These are phyloP conservation scores for Penicillium sp. DNA, from an alignment of 2,329 filamentous ascomycete species.

Conservation along the genomic window DNA sequence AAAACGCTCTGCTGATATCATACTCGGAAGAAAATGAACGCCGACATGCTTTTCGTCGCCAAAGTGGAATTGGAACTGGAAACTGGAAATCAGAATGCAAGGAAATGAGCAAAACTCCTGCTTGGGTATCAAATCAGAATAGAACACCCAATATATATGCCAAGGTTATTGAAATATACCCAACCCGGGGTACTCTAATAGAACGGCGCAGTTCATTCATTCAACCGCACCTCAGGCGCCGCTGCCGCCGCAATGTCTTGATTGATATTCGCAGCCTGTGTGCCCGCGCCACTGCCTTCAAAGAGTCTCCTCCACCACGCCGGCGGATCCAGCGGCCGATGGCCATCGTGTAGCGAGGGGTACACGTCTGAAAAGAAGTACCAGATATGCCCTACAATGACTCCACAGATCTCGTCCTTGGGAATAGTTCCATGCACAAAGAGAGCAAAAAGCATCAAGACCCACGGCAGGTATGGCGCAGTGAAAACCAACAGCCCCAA, in stretches of 20 bases:
- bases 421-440: conserved; percentile 86
- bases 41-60: conserved; percentile 3
- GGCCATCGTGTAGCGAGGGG: conserved; percentile 80
- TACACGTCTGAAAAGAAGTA: conserved; percentile 99
- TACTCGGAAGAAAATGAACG: not conserved
- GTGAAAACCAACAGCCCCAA: conserved; percentile 86
- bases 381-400: conserved; percentile 92
- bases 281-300: conserved; percentile 43
- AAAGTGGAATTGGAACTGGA: not conserved
- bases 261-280: conserved; percentile 27
- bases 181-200: not conserved
- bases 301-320: conserved; percentile 86
- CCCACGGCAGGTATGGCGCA: conserved; percentile 93
- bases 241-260: conserved; percentile 29
- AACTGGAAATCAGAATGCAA: no score
- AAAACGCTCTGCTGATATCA: not conserved
- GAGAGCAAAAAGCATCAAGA: conserved; percentile 86
- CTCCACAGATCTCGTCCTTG: conserved; percentile 93
- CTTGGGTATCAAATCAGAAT: conserved; percentile 6
- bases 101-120: not conserved
- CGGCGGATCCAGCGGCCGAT: conserved; percentile 82
- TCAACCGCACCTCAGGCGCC: conserved; percentile 31
- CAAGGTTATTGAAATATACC: not conserved
- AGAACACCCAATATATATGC: conserved; percentile 8
- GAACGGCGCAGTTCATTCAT: not conserved